Percentiles rank a stretch among this genome's conserved stretches.
phyloP scores from a whole-genome alignment of 768 basidiomycete species.

The Trametes cinnabarina region DNA sequence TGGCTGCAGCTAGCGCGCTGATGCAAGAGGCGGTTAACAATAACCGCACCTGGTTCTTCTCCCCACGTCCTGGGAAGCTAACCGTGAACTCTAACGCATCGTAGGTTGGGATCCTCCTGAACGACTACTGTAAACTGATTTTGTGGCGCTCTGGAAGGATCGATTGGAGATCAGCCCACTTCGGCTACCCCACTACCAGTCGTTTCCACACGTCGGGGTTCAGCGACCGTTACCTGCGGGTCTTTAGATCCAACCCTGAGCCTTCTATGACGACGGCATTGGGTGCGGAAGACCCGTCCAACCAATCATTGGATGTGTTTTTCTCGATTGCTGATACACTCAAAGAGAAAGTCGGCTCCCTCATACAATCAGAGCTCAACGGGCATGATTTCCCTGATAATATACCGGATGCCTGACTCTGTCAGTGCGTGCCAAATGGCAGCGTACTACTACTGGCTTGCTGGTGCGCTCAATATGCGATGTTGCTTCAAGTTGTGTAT shows the following conservation, averaged over 20 bases:
- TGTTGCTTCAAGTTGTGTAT: no score
- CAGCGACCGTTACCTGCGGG: constrained; percentile 10
- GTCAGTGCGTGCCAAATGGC: no score
- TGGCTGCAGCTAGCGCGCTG: constrained; percentile 15
- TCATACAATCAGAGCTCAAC: neutral
- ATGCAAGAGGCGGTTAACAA: constrained; percentile 13
- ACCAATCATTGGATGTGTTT: constrained; percentile 1
- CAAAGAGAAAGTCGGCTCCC: neutral
- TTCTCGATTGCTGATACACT: no score
- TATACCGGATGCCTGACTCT: neutral
- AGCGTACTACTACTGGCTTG: no score
- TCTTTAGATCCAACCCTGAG: constrained; percentile 13
- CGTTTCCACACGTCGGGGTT: constrained; percentile 8
- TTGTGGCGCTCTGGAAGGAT: neutral
- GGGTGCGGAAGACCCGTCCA: neutral
- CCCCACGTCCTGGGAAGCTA: neutral
- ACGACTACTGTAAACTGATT: neutral
- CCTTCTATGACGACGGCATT: neutral
- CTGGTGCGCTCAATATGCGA: no score
- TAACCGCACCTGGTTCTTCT: constrained; percentile 6
- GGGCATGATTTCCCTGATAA: neutral
- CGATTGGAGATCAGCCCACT: constrained; percentile 17
- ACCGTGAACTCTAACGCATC: constrained; percentile 18
- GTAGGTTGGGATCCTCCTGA: neutral
- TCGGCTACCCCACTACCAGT: neutral